A percentile compares a stretch with the other conserved stretches of the same genome.
phyloP scores from a whole-genome alignment of 2,329 filamentous ascomycete species.

The Daldinia eschscholtzii region DNA sequence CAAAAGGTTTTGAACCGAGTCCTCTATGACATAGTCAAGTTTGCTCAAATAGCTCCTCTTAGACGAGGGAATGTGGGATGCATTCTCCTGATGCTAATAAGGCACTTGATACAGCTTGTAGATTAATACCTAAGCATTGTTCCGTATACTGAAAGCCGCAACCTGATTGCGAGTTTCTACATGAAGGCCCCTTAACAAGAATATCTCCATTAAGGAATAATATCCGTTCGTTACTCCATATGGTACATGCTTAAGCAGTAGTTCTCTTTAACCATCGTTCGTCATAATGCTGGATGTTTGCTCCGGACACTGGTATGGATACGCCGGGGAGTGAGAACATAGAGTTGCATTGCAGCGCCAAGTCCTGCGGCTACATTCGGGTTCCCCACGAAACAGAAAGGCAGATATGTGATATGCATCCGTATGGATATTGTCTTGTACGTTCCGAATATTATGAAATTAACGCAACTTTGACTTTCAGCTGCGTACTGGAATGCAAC shows the following conservation, averaged over 20 bases:
- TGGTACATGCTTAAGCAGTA: neutral
- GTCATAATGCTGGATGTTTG: neutral
- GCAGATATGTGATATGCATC: neutral
- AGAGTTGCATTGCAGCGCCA: neutral
- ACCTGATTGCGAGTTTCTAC: neutral
- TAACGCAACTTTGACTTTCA: neutral
- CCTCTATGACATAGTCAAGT: neutral
- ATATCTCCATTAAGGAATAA: neutral
- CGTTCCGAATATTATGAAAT: neutral
- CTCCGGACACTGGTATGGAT: neutral
- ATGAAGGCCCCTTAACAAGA: neutral
- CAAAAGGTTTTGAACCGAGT: neutral
- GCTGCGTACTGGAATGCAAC: neutral
- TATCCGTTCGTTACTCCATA: neutral
- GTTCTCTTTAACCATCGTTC: neutral
- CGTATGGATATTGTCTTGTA: neutral
- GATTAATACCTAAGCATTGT: constrained; percentile 1
- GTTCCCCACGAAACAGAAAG: neutral
- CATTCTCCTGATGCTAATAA: neutral
- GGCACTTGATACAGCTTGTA: neutral
- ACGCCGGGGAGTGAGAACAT: neutral
- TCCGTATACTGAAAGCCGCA: neutral
- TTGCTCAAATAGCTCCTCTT: neutral
- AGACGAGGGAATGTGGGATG: neutral
- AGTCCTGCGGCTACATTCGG: neutral